Conservation (phyloP, 352 stramenopile species). For the Pythium apleroticum region DNA sequence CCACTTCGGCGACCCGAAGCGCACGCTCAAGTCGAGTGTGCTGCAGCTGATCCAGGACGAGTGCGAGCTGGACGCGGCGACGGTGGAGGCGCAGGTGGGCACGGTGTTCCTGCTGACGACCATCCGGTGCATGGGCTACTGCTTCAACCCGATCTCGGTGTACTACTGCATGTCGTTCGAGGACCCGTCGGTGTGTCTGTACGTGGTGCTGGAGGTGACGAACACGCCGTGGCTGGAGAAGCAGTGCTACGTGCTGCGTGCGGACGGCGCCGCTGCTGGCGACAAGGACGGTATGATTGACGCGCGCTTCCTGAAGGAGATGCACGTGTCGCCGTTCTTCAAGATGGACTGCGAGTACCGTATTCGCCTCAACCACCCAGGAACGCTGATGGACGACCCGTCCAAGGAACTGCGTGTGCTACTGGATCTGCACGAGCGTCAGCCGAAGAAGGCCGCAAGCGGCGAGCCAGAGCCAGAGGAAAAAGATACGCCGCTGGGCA, state of each 20-base stretch:
- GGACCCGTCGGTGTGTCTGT: conserved; percentile 23
- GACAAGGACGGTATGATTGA: conserved; percentile 19
- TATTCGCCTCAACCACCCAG: conserved; percentile 26
- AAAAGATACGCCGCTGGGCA: conserved; percentile 8
- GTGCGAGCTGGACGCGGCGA: conserved; percentile 8
- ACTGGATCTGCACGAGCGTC: conserved; percentile 20
- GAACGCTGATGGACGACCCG: conserved; percentile 16
- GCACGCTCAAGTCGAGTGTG: conserved; percentile 23
- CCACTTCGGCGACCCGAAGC: conserved; percentile 30
- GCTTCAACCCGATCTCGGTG: conserved; percentile 33
- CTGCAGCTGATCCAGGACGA: conserved; percentile 28
- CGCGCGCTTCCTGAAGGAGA: conserved; percentile 24
- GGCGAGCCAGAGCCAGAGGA: conserved; percentile 18
- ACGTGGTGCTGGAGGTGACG: conserved; percentile 30
- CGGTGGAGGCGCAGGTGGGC: conserved; percentile 18
- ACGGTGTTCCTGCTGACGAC: conserved; percentile 28
- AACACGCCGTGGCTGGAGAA: conserved; percentile 33
- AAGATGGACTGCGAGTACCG: conserved; percentile 32
- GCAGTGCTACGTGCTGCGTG: conserved; percentile 28
- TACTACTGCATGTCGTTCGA: conserved; percentile 32
- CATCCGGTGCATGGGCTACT: conserved; percentile 27
- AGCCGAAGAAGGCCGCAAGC: background rate
- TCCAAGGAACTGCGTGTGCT: conserved; percentile 14
- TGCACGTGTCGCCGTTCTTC: conserved; percentile 31
- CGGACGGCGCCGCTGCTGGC: background rate